Conservation (phyloP, 306 rosid genomes). For the Vigna angularis region DNA sequence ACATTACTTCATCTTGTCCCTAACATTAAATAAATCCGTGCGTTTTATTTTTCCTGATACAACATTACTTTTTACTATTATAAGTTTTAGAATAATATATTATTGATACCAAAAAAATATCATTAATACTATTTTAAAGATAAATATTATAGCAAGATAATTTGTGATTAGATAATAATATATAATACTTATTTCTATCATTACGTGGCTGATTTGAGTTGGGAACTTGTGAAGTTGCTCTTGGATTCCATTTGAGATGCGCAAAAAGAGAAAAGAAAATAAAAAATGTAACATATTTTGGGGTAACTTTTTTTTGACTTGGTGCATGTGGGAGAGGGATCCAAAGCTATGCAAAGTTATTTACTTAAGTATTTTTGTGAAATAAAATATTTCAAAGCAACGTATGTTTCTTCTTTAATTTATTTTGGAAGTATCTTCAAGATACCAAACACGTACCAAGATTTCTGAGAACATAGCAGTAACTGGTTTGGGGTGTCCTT, state of each 20-base stretch:
- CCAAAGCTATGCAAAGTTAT: conserved; percentile 3
- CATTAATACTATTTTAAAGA: too few relatives aligned
- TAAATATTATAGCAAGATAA: too few relatives aligned
- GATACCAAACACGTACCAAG: neutral
- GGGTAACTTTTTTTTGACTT: neutral
- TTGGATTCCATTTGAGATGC: conserved; percentile 34
- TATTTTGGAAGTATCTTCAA: neutral
- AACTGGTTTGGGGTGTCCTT: conserved; percentile 41
- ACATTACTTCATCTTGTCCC: too few relatives aligned
- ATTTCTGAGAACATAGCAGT: neutral
- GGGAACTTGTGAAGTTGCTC: neutral
- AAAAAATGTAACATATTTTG: neutral
- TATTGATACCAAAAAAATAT: too few relatives aligned
- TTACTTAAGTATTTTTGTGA: neutral
- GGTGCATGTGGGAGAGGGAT: conserved; percentile 23
- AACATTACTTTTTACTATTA: too few relatives aligned
- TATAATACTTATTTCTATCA: neutral
- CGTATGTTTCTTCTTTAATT: neutral
- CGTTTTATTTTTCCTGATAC: too few relatives aligned
- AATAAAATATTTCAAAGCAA: neutral
- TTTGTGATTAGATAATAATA: too few relatives aligned
- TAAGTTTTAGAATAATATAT: too few relatives aligned
- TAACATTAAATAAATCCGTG: too few relatives aligned
- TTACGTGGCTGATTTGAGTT: neutral
- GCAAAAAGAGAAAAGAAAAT: neutral